Percentiles rank a stretch among this genome's conserved stretches.
These are phyloP conservation scores for Penicillium concentricum DNA, from an alignment of 2,329 filamentous ascomycete genomes.

Conservation along the genomic window DNA sequence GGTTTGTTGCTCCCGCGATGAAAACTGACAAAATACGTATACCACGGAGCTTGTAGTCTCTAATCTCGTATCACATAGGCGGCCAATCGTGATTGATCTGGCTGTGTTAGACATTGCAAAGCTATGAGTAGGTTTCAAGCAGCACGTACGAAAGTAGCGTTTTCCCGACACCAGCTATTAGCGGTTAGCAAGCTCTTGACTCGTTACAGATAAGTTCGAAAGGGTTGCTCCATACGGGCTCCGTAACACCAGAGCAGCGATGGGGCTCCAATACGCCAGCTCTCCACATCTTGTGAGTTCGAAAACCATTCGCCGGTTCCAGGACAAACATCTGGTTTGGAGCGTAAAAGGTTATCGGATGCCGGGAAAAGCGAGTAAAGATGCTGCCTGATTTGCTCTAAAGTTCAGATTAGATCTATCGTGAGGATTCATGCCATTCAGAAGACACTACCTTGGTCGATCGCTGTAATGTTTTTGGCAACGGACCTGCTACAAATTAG, in stretches of 20 bases:
- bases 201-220: not conserved
- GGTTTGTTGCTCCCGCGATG: not conserved
- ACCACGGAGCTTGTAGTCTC: not conserved
- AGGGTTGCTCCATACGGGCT: not conserved
- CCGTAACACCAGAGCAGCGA: not conserved
- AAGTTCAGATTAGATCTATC: not conserved
- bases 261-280: not conserved
- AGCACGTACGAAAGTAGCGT: not conserved
- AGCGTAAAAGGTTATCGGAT: not conserved
- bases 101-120: not conserved
- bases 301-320: not conserved
- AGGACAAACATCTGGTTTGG: not conserved
- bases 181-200: not conserved
- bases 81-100: not conserved
- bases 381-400: not conserved
- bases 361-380: not conserved
- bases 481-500: not conserved
- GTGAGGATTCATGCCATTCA: not conserved
- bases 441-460: not conserved
- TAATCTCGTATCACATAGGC: not conserved
- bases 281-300: not conserved
- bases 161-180: not conserved
- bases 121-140: not conserved
- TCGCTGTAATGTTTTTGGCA: not conserved
- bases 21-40: not conserved